Evolutionary conservation across 106 monocot genomes (phyloP).

Genomic region (Vanilla planifolia): DNA sequence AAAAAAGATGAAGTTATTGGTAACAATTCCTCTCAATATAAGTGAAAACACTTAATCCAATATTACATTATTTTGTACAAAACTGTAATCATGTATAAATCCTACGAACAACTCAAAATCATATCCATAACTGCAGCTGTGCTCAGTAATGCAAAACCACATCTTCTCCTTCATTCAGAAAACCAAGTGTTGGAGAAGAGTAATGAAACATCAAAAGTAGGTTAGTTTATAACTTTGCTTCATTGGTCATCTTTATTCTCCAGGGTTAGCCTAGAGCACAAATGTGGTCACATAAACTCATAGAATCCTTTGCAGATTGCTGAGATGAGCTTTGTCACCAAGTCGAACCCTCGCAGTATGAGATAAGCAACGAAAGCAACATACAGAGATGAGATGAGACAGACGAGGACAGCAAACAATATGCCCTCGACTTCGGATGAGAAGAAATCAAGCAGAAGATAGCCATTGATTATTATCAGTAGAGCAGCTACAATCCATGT

Average conservation of each 20-base stretch:
- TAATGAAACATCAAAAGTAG: too few species aligned
- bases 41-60: neutral
- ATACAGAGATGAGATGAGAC: slow-evolving; percentile 19
- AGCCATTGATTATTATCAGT: slow-evolving; percentile 59
- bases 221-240: slow-evolving; percentile 1
- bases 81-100: neutral
- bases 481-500: slow-evolving; percentile 53
- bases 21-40: too few species aligned
- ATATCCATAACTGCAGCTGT: too few species aligned
- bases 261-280: neutral
- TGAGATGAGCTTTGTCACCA: slow-evolving; percentile 9
- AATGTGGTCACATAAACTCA: neutral
- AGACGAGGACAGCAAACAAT: slow-evolving; percentile 16
- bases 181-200: too few species aligned
- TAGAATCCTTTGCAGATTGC: slow-evolving; percentile 9
- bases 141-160: too few species aligned
- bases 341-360: slow-evolving; percentile 20
- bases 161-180: too few species aligned
- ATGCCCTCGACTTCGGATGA: slow-evolving; percentile 34
- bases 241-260: neutral
- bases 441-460: slow-evolving; percentile 61
- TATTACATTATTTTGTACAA: slow-evolving; percentile 2
- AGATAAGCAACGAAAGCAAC: slow-evolving; percentile 50
- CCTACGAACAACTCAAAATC: too few species aligned
- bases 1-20: too few species aligned